A percentile compares a stretch with the other conserved stretches of the same genome.
These are phyloP conservation scores for Adansonia digitata DNA, from an alignment of 345 rosid species.

Conservation along the genomic window DNA sequence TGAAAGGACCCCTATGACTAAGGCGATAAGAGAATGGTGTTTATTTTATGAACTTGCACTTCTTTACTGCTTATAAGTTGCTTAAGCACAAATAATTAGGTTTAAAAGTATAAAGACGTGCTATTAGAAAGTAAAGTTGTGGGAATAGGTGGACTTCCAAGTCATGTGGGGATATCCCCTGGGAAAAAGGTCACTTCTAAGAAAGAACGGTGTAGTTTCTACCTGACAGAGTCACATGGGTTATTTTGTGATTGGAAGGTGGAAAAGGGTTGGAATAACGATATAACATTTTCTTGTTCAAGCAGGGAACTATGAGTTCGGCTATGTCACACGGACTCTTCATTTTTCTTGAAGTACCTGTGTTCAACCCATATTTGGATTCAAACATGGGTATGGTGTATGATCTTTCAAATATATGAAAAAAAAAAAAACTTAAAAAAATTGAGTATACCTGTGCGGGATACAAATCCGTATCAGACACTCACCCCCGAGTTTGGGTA, in stretches of 20 bases:
- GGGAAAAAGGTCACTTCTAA: constrained; percentile 21
- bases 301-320: constrained; percentile 10
- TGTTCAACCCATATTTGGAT: too few species aligned
- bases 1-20: background rate
- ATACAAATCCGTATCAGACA: too few species aligned
- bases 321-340: too few species aligned
- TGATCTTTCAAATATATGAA: too few species aligned
- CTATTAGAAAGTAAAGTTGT: constrained; percentile 5
- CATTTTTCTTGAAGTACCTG: too few species aligned
- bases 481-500: too few species aligned
- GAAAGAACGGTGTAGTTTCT: constrained; percentile 14
- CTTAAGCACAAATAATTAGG: constrained; percentile 7
- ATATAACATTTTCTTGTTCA: constrained; percentile 12
- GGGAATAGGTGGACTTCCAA: background rate
- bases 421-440: too few species aligned
- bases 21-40: background rate
- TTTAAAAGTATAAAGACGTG: background rate
- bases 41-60: background rate
- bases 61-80: constrained; percentile 6
- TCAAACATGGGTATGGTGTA: too few species aligned
- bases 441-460: too few species aligned
- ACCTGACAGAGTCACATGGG: constrained; percentile 32
- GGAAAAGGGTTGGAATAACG: constrained; percentile 16
- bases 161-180: constrained; percentile 6
- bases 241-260: constrained; percentile 17